Conservation (phyloP, 2,329 filamentous ascomycete genomes). For the Herpotrichia juniperi region DNA sequence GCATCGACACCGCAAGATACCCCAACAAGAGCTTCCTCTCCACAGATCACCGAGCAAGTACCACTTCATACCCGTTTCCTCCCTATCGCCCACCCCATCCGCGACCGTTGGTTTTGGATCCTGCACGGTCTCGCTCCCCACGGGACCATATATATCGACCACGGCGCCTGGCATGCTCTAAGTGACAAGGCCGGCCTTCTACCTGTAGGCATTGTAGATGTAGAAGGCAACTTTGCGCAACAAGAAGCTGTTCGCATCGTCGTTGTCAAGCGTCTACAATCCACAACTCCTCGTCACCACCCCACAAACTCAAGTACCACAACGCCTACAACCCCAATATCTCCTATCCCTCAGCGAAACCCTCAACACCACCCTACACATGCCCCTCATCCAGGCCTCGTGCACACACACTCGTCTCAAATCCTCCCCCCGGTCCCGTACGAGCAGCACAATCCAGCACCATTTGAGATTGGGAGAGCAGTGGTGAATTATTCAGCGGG, state of each 20-base stretch:
- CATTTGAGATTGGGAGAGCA: slow-evolving; percentile 79
- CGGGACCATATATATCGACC: slow-evolving; percentile 90
- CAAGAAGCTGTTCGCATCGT: slow-evolving; percentile 90
- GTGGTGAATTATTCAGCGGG: slow-evolving; percentile 90
- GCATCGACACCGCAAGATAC: slow-evolving; percentile 35
- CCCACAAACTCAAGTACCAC: slow-evolving; percentile 10
- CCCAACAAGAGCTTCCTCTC: slow-evolving; percentile 30
- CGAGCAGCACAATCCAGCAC: slow-evolving; percentile 44
- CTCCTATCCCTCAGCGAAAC: slow-evolving; percentile 18
- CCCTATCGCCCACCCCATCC: slow-evolving; percentile 80
- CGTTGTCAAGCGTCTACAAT: slow-evolving; percentile 69
- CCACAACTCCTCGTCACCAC: neutral
- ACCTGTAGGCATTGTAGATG: slow-evolving; percentile 87
- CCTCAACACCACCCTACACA: slow-evolving; percentile 19
- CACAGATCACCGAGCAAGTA: slow-evolving; percentile 31
- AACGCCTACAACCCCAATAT: slow-evolving; percentile 15
- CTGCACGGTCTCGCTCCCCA: slow-evolving; percentile 89
- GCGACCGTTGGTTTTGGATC: slow-evolving; percentile 96
- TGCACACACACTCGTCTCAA: slow-evolving; percentile 16
- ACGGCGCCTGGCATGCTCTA: slow-evolving; percentile 83
- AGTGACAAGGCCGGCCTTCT: slow-evolving; percentile 84
- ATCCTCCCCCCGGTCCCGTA: slow-evolving; percentile 20
- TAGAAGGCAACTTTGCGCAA: slow-evolving; percentile 86
- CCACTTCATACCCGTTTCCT: slow-evolving; percentile 93
- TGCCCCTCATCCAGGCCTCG: slow-evolving; percentile 6